These are phyloP conservation scores for Candida suzukii DNA, from an alignment of 805 yeast genomes.

Conservation along the genomic window DNA sequence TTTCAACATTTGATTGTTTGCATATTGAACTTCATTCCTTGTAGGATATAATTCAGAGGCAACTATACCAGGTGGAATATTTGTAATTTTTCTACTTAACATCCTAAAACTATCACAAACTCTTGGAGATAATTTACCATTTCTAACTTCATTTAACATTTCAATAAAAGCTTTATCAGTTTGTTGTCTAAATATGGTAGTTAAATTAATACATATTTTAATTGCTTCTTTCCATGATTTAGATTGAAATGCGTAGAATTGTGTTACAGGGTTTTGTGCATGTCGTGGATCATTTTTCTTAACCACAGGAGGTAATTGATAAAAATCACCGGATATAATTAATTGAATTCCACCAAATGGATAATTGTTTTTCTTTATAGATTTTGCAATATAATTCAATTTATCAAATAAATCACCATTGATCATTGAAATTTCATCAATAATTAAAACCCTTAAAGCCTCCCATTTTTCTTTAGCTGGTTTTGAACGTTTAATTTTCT, in stretches of 20 bases:
- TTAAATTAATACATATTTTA: constrained; percentile 47
- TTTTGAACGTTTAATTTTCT: constrained; percentile 46
- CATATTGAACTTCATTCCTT: constrained; percentile 60
- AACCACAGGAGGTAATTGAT: constrained; percentile 71
- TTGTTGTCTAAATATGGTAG: constrained; percentile 68
- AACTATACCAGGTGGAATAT: constrained; percentile 50
- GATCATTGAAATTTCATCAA: constrained; percentile 80
- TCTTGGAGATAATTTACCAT: constrained; percentile 46
- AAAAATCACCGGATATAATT: constrained; percentile 75
- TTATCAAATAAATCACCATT: constrained; percentile 63
- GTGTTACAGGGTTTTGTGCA: too few relatives aligned
- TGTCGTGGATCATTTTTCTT: constrained; percentile 24
- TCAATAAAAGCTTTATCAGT: constrained; percentile 63
- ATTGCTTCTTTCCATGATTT: constrained; percentile 55
- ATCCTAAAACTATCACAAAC: constrained; percentile 43
- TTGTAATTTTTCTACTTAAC: constrained; percentile 35
- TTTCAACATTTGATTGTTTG: constrained; percentile 46
- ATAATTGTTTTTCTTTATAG: constrained; percentile 30
- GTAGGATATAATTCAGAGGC: constrained; percentile 77
- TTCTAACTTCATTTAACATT: constrained; percentile 71
- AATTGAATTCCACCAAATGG: constrained; percentile 84
- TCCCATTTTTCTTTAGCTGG: constrained; percentile 50
- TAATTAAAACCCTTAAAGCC: constrained; percentile 48
- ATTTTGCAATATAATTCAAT: constrained; percentile 52
- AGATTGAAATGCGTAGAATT: constrained; percentile 62